A percentile compares a stretch with the other conserved stretches of the same genome.
Conservation (phyloP, 176 grass and related monocot genomes). For the Lolium multiflorum region DNA sequence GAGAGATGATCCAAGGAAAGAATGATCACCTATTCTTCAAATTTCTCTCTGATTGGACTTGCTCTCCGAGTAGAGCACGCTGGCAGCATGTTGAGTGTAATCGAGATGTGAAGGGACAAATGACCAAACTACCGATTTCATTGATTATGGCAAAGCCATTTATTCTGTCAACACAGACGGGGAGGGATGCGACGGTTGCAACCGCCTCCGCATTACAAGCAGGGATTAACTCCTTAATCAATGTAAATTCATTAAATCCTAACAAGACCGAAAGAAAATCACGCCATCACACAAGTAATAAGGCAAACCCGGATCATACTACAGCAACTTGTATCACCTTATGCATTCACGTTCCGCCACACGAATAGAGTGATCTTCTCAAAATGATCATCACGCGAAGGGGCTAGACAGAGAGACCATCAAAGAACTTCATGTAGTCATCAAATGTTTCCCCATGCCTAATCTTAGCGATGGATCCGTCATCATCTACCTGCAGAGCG, state of each 20-base stretch:
- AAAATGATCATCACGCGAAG: not conserved
- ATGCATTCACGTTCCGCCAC: not conserved
- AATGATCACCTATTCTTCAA: too few relatives aligned
- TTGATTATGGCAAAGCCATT: not conserved
- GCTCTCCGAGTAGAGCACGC: not conserved
- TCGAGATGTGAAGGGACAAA: not conserved
- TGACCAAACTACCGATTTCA: not conserved
- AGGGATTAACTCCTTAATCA: not conserved
- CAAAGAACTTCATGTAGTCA: conserved; percentile 88
- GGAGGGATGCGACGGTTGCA: not conserved
- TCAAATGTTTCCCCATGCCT: conserved; percentile 85
- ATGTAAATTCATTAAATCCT: not conserved
- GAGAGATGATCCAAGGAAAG: too few relatives aligned
- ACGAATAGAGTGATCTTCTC: not conserved
- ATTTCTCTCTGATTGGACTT: not conserved
- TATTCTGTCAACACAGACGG: not conserved
- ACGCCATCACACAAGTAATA: not conserved
- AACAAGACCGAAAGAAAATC: not conserved
- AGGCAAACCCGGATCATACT: not conserved
- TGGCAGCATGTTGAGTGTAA: not conserved
- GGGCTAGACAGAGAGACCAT: conserved; percentile 59
- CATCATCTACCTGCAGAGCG: conserved; percentile 59
- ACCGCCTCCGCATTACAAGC: not conserved
- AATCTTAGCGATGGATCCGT: conserved; percentile 74
- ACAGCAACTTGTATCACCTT: not conserved